phyloP scores from a whole-genome alignment of 148 eudicot genomes.

The Camellia japonica region DNA sequence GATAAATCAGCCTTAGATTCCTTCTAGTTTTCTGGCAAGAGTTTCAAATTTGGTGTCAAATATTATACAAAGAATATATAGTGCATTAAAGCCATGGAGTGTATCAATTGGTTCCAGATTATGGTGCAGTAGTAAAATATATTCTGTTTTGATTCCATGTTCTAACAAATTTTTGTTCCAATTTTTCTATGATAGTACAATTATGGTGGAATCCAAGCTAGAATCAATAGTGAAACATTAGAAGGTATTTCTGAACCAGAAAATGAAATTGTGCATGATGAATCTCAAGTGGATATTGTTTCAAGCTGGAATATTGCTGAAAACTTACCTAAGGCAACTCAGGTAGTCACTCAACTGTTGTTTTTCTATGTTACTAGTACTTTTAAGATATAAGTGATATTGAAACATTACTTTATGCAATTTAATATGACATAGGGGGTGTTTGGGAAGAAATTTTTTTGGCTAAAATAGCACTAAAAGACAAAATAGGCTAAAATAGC shows the following conservation, averaged over 20 bases:
- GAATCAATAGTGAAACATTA: conserved; percentile 37
- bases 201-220: conserved; percentile 95
- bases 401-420: not conserved
- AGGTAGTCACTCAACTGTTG: conserved; percentile 38
- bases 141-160: not conserved
- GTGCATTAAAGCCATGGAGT: not conserved
- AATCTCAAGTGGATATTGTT: conserved; percentile 67
- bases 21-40: not conserved
- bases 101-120: not conserved
- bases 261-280: conserved; percentile 32
- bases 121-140: too few relatives aligned
- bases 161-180: conserved; percentile 3
- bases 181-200: conserved; percentile 58
- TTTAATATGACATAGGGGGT: too few relatives aligned
- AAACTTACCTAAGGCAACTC: conserved; percentile 66
- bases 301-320: conserved; percentile 92
- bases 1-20: not conserved
- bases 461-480: too few relatives aligned
- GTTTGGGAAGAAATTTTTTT: too few relatives aligned
- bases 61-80: not conserved
- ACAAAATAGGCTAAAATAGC: too few relatives aligned
- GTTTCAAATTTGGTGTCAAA: not conserved
- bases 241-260: conserved; percentile 35
- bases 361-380: not conserved
- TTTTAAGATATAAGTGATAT: not conserved